Percentiles rank a stretch among this genome's conserved stretches.
These are phyloP conservation scores for Rubia peregrina DNA, from an alignment of 305 asterid species.

Conservation along the genomic window DNA sequence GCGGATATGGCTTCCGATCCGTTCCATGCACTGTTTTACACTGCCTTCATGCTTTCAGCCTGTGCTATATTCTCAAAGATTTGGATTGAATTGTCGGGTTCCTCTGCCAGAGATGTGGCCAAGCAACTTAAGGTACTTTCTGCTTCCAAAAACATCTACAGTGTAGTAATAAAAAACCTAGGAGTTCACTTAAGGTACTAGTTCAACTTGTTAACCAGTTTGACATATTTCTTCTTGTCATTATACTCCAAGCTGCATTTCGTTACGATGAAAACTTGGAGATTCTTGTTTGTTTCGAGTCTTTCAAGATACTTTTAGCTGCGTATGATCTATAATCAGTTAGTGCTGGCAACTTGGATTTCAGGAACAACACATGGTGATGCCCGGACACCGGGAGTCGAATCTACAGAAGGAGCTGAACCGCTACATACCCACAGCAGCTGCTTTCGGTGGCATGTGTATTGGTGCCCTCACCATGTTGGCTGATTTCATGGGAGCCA, in stretches of 20 bases:
- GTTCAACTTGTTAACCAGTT: neutral
- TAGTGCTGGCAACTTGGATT: neutral
- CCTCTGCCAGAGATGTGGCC: conserved; percentile 72
- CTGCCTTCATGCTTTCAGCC: conserved; percentile 67
- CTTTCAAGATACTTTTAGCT: no score
- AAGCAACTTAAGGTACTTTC: conserved; percentile 65
- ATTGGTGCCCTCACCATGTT: conserved; percentile 62
- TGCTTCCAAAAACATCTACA: neutral
- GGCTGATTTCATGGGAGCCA: conserved; percentile 76
- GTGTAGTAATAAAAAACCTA: neutral
- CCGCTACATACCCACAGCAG: conserved; percentile 73
- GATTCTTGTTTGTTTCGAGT: no score
- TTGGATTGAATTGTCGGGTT: conserved; percentile 80
- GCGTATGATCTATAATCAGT: no score
- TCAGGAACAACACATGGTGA: conserved; percentile 83
- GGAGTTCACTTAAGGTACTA: neutral
- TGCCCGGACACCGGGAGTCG: conserved; percentile 70
- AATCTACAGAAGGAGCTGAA: conserved; percentile 65
- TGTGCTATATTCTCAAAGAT: conserved; percentile 73
- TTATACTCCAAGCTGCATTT: no score
- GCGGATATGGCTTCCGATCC: conserved; percentile 68
- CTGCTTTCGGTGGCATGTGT: conserved; percentile 69
- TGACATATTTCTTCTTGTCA: neutral
- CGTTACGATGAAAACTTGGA: no score
- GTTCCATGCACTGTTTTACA: conserved; percentile 63